These are phyloP conservation scores for Microcos paniculata DNA, from an alignment of 345 rosid species.

Conservation along the genomic window DNA sequence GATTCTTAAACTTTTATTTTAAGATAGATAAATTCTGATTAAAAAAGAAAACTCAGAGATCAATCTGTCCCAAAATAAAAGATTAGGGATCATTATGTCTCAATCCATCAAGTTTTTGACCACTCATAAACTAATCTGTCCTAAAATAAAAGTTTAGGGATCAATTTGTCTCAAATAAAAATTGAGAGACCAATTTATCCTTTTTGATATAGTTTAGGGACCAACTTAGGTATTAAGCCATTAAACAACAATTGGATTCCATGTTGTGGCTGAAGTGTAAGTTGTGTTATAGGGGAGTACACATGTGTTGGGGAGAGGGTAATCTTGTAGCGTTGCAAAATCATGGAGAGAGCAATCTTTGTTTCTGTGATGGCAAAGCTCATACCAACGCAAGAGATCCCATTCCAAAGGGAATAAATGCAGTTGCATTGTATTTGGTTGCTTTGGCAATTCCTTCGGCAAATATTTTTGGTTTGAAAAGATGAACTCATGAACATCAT, in stretches of 20 bases:
- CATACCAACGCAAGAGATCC: slow-evolving; percentile 47
- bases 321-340: slow-evolving; percentile 34
- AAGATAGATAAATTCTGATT: too few relatives aligned
- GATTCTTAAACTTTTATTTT: too few relatives aligned
- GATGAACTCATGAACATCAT: slow-evolving; percentile 31
- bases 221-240: too few relatives aligned
- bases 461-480: slow-evolving; percentile 47
- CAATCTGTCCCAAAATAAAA: too few relatives aligned
- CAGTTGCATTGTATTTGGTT: slow-evolving; percentile 28
- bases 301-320: slow-evolving; percentile 33
- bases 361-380: slow-evolving; percentile 34
- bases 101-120: too few relatives aligned
- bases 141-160: too few relatives aligned
- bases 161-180: too few relatives aligned
- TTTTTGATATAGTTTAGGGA: too few relatives aligned
- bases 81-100: too few relatives aligned
- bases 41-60: too few relatives aligned
- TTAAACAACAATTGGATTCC: slow-evolving; percentile 18
- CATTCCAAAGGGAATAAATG: slow-evolving; percentile 40
- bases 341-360: slow-evolving; percentile 42
- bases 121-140: too few relatives aligned
- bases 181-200: too few relatives aligned
- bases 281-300: slow-evolving; percentile 19
- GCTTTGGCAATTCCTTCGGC: slow-evolving; percentile 46
- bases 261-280: slow-evolving; percentile 22